Conservation (phyloP, 2,329 filamentous ascomycete genomes). For the Pleomassaria siparia region DNA sequence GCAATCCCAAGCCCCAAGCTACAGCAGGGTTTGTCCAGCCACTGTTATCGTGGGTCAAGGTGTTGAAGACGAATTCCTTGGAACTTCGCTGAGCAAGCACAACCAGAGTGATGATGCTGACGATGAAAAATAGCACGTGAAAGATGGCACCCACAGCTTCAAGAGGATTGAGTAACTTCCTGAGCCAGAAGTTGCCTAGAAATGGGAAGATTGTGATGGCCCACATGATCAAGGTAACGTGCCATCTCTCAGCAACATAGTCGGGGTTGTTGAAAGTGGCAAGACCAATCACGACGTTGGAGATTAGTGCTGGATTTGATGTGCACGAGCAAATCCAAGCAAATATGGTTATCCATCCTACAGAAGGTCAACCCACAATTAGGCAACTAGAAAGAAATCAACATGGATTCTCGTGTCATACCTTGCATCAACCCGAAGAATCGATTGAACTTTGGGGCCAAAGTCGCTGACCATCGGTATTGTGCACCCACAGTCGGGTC, state of each 20-base stretch:
- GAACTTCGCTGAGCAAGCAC: slow-evolving; percentile 44
- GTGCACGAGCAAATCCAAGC: slow-evolving; percentile 40
- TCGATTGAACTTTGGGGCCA: slow-evolving; percentile 22
- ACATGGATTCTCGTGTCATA: too few relatives aligned
- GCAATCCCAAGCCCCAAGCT: slow-evolving; percentile 45
- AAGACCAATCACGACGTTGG: slow-evolving; percentile 24
- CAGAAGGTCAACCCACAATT: slow-evolving; percentile 27
- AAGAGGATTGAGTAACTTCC: slow-evolving; percentile 46
- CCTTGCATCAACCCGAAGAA: slow-evolving; percentile 32
- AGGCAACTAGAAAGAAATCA: background rate
- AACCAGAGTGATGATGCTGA: slow-evolving; percentile 49
- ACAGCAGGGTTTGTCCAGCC: slow-evolving; percentile 47
- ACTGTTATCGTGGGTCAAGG: slow-evolving; percentile 46
- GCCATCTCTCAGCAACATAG: slow-evolving; percentile 47
- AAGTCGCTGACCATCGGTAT: slow-evolving; percentile 28
- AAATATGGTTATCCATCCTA: slow-evolving; percentile 45
- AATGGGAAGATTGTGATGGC: slow-evolving; percentile 43
- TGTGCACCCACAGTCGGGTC: slow-evolving; percentile 33
- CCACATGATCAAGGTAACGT: slow-evolving; percentile 52
- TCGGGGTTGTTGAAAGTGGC: slow-evolving; percentile 41
- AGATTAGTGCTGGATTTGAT: slow-evolving; percentile 27
- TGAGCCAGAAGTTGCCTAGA: slow-evolving; percentile 47
- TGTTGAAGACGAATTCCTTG: slow-evolving; percentile 47
- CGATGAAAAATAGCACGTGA: slow-evolving; percentile 53
- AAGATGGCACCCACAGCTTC: slow-evolving; percentile 50